Base-by-base conservation (phyloP, 768 basidiomycete species). In the Leccinum broughii region DNA sequence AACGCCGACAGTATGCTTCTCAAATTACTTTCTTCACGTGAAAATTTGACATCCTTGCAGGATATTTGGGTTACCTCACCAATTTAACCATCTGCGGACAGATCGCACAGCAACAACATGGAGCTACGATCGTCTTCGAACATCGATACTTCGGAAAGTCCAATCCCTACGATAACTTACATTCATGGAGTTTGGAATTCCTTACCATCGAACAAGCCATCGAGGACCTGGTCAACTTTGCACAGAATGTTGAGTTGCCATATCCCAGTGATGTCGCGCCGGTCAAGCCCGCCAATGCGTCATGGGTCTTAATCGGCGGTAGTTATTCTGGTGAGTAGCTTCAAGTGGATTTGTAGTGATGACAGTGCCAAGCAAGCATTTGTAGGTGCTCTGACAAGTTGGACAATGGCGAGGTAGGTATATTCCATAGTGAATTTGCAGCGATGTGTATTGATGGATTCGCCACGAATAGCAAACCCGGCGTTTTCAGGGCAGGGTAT, bases 131-230 rank as follows among this genome's bases (percentile, higher is more conserved):
- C 62, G 75, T 90, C 30, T 61, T 90, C 26, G 89, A 91, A 66
- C 89, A 91, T 66, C 81, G 90, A 24, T 92, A 86, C 77, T 90
- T 85, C 62, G 89, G 89, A 14, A 72, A 82, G n/a, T 90, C 88
- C 59, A 92, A 89, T 68, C 89, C 89, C 4, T 80, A 78, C 52
- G 75, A 80, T 20, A 79, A 90, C 69, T 79, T 91, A 28, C 82
- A 77, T 35, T 81, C 81, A 32, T 71, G 80, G 64, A 89, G 85
- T 66, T 74, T 91, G 49, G 72, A 75, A 51, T 64, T 83, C 13
- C 86, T 86, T 68, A 90, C 87, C 1, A 80, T 91, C 51, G 85
- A 89, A 68, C 89, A 91, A 73, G 86, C 88, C 10, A 84, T 89
- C 62, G 85, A 89, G 54, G 89, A 91, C 66, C 72, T 90, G 39